Base-by-base conservation (phyloP, 2,329 filamentous ascomycete genomes). In the Aureobasidium sp. region DNA sequence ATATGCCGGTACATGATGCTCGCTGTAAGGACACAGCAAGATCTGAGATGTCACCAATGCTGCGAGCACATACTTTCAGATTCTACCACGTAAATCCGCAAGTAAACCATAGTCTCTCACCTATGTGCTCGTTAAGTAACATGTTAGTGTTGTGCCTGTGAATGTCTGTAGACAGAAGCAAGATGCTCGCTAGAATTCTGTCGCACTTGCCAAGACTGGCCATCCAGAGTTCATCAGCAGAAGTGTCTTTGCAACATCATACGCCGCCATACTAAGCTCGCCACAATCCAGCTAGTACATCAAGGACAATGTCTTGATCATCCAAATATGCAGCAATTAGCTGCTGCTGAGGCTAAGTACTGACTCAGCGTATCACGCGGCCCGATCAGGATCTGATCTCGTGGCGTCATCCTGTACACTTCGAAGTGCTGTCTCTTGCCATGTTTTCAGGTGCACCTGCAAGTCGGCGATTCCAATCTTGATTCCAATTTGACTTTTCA, bases 21-120 rank as follows among this genome's bases (percentile, higher is more conserved):
- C 76, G 65, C 87, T 87, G 75, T 97, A 97, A 0, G 92, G 92
- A 10, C 96, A 91, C 10, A 97, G 82, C 20, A 95, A 82, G 48
- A 89, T 78, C 55, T 79, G 79, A 5, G 82, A 75, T 1, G 88
- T 88, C 3, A 83, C 81, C 36, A 95, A 77, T 20, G 87, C 90
- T 95, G 67, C 39, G 27, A 24, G 37, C n/a, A 34, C 39, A 10
- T 10, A 56, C 10, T 27, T 56, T 56, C 39, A 56, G 52, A 56
- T 34, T 32, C 13, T 27, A 20, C 6, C 20, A 36, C 3, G 27
- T n/a, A 10, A 9, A 29, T 17, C 3, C 13, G 10, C 37, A 6
- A 34, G 12, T 24, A 12, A 5, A 34, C 5, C 10, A 44, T 34
- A 26, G 17, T 3, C 17, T 44, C 60, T 43, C 69, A 76, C 75